Evolutionary conservation across 2,329 filamentous ascomycete genomes (phyloP).

Genomic region (Alternaria novae-zelandiae): DNA sequence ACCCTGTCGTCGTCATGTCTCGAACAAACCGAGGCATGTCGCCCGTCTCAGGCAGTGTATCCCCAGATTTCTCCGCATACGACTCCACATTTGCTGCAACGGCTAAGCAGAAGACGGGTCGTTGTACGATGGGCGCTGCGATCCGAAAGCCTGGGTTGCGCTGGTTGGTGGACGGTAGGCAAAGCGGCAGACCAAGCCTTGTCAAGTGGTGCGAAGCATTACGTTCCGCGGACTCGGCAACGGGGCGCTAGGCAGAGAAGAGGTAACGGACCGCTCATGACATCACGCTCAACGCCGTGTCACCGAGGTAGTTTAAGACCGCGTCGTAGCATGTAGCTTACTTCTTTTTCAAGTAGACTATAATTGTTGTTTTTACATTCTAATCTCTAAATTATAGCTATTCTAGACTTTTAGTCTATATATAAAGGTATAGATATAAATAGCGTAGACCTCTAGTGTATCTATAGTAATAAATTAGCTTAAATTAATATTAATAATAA

Average conservation of each 20-base stretch:
- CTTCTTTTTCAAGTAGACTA: too few species aligned
- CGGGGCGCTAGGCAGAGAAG: neutral
- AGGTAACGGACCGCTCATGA: neutral
- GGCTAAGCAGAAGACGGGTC: neutral
- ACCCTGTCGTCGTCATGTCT: slow-evolving; percentile 10
- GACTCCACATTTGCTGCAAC: neutral
- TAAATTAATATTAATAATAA: too few species aligned
- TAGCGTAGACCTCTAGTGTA: too few species aligned
- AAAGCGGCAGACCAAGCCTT: neutral
- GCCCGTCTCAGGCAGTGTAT: neutral
- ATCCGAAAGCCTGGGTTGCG: neutral
- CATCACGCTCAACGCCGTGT: neutral
- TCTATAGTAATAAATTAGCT: too few species aligned
- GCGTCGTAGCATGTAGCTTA: too few species aligned
- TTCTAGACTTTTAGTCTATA: too few species aligned
- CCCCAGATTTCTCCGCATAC: slow-evolving; percentile 9
- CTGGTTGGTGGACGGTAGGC: neutral
- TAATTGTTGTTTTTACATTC: too few species aligned
- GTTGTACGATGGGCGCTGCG: neutral
- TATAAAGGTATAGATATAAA: too few species aligned
- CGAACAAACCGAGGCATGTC: slow-evolving; percentile 7
- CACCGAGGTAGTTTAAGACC: accelerated
- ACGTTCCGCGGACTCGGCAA: neutral
- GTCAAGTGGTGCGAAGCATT: slow-evolving; percentile 1
- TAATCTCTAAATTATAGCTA: too few species aligned